Evolutionary conservation across 2,329 filamentous ascomycete species (phyloP).

Genomic region (Myriosclerotinia curreyana): DNA sequence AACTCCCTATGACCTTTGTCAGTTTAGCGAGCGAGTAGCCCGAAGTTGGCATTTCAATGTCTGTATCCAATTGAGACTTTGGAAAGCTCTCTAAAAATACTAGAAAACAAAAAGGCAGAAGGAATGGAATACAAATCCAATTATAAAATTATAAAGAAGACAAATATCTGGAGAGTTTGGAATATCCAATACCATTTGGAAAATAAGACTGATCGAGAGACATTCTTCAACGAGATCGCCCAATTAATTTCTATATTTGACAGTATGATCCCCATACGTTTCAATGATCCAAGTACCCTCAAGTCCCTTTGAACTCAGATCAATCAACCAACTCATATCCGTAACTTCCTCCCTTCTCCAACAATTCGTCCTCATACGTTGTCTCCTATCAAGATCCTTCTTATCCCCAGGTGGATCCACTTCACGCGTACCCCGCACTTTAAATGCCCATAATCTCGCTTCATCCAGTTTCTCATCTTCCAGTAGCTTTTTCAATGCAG

Average conservation of each 20-base stretch:
- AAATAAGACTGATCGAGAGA: background rate
- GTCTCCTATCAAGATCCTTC: background rate
- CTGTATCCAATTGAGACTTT: background rate
- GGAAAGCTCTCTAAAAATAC: background rate
- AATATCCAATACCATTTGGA: background rate
- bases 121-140: too few relatives aligned
- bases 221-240: background rate
- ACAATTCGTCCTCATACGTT: background rate
- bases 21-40: background rate
- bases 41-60: background rate
- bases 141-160: background rate
- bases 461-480: constrained; percentile 33
- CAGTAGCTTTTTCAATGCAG: constrained; percentile 24
- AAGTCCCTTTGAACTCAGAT: background rate
- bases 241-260: background rate
- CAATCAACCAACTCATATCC: constrained; percentile 25
- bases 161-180: background rate
- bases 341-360: background rate
- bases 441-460: constrained; percentile 15
- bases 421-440: background rate
- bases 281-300: background rate
- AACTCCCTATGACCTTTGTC: background rate
- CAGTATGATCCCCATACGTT: background rate
- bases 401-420: background rate
- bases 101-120: background rate